phyloP scores from a whole-genome alignment of 345 rosid genomes.

The Rhodamnia rubescens region DNA sequence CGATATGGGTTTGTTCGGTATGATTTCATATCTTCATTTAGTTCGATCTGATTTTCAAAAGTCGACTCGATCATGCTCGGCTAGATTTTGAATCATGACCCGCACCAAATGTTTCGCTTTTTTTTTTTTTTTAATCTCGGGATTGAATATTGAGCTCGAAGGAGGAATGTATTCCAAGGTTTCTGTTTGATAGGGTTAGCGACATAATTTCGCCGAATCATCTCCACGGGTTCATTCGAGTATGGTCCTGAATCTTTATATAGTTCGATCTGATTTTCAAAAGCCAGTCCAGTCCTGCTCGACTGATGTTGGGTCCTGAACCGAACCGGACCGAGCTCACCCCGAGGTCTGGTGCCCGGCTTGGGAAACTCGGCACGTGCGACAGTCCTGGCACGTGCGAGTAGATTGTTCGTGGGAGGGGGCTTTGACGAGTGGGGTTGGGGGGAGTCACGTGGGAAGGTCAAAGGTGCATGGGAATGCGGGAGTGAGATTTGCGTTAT shows the following conservation, averaged over 20 bases:
- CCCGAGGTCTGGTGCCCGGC: neutral
- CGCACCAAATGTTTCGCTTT: neutral
- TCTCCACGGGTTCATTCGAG: fast-evolving
- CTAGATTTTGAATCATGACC: too few species aligned
- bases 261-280: neutral
- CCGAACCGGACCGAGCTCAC: neutral
- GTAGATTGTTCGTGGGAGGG: neutral
- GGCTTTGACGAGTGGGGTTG: neutral
- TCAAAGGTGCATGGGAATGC: neutral
- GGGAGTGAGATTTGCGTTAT: neutral
- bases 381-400: neutral
- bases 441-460: neutral
- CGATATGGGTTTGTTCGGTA: fast-evolving
- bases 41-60: neutral
- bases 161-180: neutral
- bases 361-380: neutral
- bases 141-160: neutral
- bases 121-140: neutral
- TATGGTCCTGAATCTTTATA: fast-evolving
- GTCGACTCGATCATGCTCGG: neutral
- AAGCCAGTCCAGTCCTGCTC: neutral
- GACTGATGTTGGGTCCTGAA: too few species aligned
- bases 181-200: too few species aligned
- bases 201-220: too few species aligned
- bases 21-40: neutral